Conservation (phyloP, 371 early-diverging fungal species). For the Mortierella sp. region DNA sequence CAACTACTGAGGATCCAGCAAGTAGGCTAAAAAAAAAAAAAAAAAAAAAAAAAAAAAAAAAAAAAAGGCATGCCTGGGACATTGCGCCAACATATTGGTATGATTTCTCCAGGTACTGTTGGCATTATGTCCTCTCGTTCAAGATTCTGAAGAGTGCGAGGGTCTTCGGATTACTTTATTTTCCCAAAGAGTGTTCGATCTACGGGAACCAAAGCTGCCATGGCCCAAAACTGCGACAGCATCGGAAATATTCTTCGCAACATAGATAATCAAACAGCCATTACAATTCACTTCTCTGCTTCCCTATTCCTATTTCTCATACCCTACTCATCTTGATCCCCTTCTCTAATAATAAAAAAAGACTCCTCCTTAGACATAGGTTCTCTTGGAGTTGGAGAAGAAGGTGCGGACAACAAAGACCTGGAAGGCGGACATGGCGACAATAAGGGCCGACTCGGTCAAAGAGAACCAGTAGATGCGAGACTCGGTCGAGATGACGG, state of each 20-base stretch:
- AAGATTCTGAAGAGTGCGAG: too few species aligned
- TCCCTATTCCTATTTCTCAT: background rate
- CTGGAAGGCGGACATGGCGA: conserved; percentile 85
- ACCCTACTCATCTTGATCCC: too few species aligned
- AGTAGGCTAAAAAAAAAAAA: background rate
- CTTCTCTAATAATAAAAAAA: too few species aligned
- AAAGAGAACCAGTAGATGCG: conserved; percentile 92
- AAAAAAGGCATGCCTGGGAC: background rate
- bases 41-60: background rate
- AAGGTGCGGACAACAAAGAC: conserved; percentile 85
- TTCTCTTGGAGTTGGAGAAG: conserved; percentile 72
- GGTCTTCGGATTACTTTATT: too few species aligned
- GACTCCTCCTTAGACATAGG: conserved; percentile 61
- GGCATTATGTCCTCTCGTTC: background rate
- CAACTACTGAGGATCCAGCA: conserved; percentile 25
- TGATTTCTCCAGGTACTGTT: background rate
- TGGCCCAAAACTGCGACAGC: background rate
- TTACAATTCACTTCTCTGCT: background rate
- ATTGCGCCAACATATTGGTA: background rate
- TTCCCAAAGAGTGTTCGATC: background rate
- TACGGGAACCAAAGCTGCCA: background rate
- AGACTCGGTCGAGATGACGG: conserved; percentile 84
- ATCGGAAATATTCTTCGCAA: background rate
- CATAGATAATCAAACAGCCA: conserved; percentile 1
- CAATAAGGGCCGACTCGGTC: conserved; percentile 76